Conservation (phyloP, 2,329 filamentous ascomycete genomes). For the Thelonectria rubi region DNA sequence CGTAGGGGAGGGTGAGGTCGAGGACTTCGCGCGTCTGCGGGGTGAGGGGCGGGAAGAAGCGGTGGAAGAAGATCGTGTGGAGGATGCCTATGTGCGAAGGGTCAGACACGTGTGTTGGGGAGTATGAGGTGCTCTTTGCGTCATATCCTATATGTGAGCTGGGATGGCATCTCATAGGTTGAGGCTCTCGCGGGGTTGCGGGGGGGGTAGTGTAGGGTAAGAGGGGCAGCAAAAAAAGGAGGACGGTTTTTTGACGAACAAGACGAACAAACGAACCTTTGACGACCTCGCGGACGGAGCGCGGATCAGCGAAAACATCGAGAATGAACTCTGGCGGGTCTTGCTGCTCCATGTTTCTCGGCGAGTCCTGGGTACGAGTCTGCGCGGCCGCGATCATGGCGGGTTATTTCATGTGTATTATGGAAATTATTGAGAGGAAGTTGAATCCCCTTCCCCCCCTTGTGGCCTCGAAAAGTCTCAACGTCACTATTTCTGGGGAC, state of each 20-base stretch:
- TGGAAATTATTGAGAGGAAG: conserved; percentile 1
- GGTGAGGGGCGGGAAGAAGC: conserved; percentile 88
- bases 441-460: neutral
- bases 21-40: conserved; percentile 89
- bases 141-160: neutral
- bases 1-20: conserved; percentile 87
- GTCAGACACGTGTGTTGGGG: neutral
- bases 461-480: conserved; percentile 17
- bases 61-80: conserved; percentile 98
- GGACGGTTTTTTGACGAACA: conserved; percentile 1
- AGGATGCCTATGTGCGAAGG: conserved; percentile 72
- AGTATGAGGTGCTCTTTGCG: neutral
- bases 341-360: conserved; percentile 57
- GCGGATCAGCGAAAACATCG: conserved; percentile 91
- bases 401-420: conserved; percentile 1
- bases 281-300: conserved; percentile 89
- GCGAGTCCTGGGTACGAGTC: conserved; percentile 32
- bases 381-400: conserved; percentile 38
- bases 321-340: conserved; percentile 87
- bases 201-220: conserved; percentile 36
- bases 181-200: conserved; percentile 16
- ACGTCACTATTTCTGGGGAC: conserved; percentile 23
- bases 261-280: conserved; percentile 70
- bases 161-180: conserved; percentile 2
- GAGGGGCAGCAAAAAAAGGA: conserved; percentile 25